Evolutionary conservation across 2,329 filamentous ascomycete species (phyloP).

Genomic region (Aciculosporium take): DNA sequence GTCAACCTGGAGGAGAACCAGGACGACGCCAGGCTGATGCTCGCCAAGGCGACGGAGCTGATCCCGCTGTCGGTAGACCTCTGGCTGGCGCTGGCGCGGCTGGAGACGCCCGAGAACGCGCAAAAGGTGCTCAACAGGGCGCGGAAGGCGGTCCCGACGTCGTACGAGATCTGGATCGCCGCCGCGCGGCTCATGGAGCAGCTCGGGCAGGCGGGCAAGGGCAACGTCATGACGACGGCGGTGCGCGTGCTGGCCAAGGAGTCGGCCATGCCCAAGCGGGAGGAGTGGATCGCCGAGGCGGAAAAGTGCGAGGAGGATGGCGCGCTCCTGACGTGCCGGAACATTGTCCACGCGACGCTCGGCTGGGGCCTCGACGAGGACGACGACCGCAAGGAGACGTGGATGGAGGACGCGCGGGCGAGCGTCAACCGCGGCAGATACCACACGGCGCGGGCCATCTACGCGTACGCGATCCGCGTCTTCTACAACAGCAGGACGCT

Average conservation of each 20-base stretch:
- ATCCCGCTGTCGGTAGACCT: slow-evolving; percentile 88
- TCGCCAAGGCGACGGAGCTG: slow-evolving; percentile 90
- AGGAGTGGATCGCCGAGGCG: slow-evolving; percentile 92
- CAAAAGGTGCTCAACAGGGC: slow-evolving; percentile 93
- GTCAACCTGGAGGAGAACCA: slow-evolving; percentile 90
- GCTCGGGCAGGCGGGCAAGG: slow-evolving; percentile 59
- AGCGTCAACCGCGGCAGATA: slow-evolving; percentile 72
- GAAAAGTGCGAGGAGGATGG: slow-evolving; percentile 92
- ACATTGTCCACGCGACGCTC: slow-evolving; percentile 83
- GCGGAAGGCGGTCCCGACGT: slow-evolving; percentile 83
- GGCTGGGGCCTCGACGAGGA: slow-evolving; percentile 91
- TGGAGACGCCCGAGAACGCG: slow-evolving; percentile 82
- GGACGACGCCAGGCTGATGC: slow-evolving; percentile 71
- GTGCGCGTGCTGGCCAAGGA: slow-evolving; percentile 79
- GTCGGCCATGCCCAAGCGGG: slow-evolving; percentile 90
- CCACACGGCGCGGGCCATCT: slow-evolving; percentile 85
- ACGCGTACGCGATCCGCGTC: slow-evolving; percentile 75
- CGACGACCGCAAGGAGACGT: slow-evolving; percentile 88
- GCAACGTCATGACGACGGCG: slow-evolving; percentile 90
- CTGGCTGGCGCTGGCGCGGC: slow-evolving; percentile 82
- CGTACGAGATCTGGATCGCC: slow-evolving; percentile 92
- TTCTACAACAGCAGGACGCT: slow-evolving; percentile 79
- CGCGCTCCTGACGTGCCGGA: slow-evolving; percentile 69
- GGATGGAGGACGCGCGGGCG: slow-evolving; percentile 81
- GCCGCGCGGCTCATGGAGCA: slow-evolving; percentile 85